Conservation (phyloP, 345 rosid species). For the Ceriops tagal region DNA sequence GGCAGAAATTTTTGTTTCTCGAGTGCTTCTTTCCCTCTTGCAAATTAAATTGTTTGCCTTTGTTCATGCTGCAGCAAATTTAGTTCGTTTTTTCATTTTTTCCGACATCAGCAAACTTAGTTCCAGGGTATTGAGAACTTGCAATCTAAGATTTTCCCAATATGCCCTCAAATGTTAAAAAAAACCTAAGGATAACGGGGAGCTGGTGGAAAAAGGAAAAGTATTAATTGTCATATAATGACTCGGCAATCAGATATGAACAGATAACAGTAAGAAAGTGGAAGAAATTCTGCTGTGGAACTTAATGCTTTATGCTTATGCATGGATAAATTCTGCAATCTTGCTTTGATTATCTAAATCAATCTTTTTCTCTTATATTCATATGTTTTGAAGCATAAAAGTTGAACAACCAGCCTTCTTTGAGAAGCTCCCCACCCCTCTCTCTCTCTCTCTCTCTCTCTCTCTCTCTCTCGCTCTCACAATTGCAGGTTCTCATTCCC, state of each 20-base stretch:
- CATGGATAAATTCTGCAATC: neutral
- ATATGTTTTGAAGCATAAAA: slow-evolving; percentile 14
- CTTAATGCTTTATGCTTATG: too few species aligned
- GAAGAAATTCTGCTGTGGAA: too few species aligned
- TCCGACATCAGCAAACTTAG: neutral
- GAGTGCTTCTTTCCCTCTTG: neutral
- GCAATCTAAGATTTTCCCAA: too few species aligned
- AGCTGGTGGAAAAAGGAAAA: too few species aligned
- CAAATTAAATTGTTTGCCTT: neutral
- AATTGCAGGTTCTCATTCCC: slow-evolving; percentile 25
- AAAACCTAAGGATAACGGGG: too few species aligned
- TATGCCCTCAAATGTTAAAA: too few species aligned
- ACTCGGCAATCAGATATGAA: too few species aligned
- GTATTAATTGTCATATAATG: too few species aligned
- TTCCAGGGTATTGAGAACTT: neutral
- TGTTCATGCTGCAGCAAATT: neutral
- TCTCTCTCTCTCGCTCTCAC: slow-evolving; percentile 15
- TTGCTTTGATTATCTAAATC: neutral
- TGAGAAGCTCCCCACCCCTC: slow-evolving; percentile 18
- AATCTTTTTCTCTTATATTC: neutral
- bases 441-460: slow-evolving; percentile 1
- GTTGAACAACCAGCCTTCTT: slow-evolving; percentile 17
- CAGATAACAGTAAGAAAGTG: too few species aligned
- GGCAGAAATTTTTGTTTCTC: neutral
- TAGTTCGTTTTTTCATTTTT: neutral